Conservation (phyloP, 179 eudicot species). For the Beta macrorhiza region DNA sequence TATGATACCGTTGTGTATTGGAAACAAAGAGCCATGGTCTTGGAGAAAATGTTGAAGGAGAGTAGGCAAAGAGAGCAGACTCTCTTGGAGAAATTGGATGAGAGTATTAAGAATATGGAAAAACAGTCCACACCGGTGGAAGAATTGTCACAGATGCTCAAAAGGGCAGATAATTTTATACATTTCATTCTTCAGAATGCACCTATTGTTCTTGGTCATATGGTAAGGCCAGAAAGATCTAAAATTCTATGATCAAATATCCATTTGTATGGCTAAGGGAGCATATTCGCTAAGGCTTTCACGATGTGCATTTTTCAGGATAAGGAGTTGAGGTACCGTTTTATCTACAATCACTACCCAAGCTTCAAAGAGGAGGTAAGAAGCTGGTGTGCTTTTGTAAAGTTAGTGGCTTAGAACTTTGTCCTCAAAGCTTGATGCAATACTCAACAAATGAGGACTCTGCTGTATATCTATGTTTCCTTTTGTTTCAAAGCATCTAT, state of each 20-base stretch:
- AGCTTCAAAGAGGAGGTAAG: conserved; percentile 74
- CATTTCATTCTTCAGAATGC: conserved; percentile 93
- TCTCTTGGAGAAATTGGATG: conserved; percentile 61
- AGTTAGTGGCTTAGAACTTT: not conserved
- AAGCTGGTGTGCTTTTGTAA: conserved; percentile 8
- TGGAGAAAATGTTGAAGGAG: conserved; percentile 68
- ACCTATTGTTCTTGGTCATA: conserved; percentile 89
- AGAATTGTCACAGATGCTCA: conserved; percentile 75
- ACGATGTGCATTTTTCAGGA: conserved; percentile 47
- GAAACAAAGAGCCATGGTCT: conserved; percentile 61
- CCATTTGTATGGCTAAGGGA: not conserved
- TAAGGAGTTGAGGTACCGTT: conserved; percentile 75
- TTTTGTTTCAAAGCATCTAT: conserved; percentile 24
- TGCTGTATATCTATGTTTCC: not conserved
- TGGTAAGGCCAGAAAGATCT: conserved; percentile 46
- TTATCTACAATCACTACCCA: conserved; percentile 78
- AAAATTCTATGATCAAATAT: not conserved
- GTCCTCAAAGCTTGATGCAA: not conserved
- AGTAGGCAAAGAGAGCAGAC: conserved; percentile 65
- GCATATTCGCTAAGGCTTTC: conserved; percentile 8
- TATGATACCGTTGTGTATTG: conserved; percentile 64
- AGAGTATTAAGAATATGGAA: conserved; percentile 69
- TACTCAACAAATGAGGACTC: not conserved
- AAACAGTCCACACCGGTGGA: conserved; percentile 77
- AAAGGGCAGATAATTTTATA: conserved; percentile 81